phyloP scores from a whole-genome alignment of 441 rosid species.

The Populus hybrid region DNA sequence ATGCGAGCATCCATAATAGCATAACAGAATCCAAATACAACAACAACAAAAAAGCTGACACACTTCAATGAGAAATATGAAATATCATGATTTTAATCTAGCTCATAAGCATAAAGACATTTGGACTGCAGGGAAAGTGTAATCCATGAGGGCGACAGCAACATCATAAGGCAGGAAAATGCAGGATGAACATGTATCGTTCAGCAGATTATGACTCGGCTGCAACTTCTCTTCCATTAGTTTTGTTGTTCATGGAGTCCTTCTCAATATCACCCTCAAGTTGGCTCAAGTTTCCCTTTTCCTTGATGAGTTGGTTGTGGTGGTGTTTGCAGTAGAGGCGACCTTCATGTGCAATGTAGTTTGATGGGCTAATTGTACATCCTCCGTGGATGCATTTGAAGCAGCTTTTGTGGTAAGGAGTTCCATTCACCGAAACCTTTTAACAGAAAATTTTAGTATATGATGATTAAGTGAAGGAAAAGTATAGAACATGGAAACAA shows the following conservation, averaged over 20 bases:
- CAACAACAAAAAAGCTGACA: constrained; percentile 25
- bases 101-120: constrained; percentile 17
- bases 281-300: constrained; percentile 95
- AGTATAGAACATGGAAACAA: not conserved
- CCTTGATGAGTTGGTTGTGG: constrained; percentile 89
- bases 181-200: constrained; percentile 2
- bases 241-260: constrained; percentile 15
- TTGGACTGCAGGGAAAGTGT: constrained; percentile 21
- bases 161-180: constrained; percentile 7
- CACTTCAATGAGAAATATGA: constrained; percentile 14
- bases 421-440: constrained; percentile 95
- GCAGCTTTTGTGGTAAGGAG: constrained; percentile 88
- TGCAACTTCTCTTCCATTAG: constrained; percentile 29
- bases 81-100: constrained; percentile 9
- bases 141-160: constrained; percentile 11
- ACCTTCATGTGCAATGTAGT: constrained; percentile 91
- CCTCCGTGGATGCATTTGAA: constrained; percentile 99
- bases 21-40: constrained; percentile 17
- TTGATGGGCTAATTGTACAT: constrained; percentile 85
- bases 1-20: constrained; percentile 12
- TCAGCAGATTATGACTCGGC: constrained; percentile 25
- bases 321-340: constrained; percentile 95
- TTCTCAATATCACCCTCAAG: constrained; percentile 71
- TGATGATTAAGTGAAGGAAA: not conserved
- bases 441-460: not conserved